Evolutionary conservation across 2,329 filamentous ascomycete species (phyloP).

Genomic region (Claviceps sp.): DNA sequence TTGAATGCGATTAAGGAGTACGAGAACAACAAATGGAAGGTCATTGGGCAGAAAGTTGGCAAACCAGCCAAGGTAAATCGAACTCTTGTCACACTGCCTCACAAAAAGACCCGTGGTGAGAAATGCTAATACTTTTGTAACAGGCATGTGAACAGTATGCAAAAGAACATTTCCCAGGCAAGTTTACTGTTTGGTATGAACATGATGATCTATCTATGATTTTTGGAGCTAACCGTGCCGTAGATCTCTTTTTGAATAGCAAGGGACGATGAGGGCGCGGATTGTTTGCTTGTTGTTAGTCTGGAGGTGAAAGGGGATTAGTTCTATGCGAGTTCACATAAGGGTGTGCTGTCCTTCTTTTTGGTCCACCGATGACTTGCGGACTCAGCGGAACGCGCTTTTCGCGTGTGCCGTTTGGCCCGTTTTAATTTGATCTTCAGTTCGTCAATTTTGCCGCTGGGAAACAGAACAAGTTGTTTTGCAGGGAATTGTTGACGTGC

Average conservation of each 20-base stretch:
- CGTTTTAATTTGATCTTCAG: background rate
- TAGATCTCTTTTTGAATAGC: slow-evolving; percentile 25
- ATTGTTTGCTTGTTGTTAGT: background rate
- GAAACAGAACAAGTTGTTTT: background rate
- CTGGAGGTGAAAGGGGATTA: background rate
- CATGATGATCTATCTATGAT: too few species aligned
- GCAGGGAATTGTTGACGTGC: background rate
- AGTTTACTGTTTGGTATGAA: slow-evolving; percentile 5
- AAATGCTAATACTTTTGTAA: slow-evolving; percentile 3
- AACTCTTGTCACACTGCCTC: too few species aligned
- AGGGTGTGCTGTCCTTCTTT: background rate
- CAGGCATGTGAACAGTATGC: slow-evolving; percentile 63
- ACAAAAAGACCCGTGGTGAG: background rate
- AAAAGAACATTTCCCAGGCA: slow-evolving; percentile 76
- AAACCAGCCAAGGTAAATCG: slow-evolving; percentile 72
- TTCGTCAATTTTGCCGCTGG: background rate
- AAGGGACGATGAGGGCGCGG: slow-evolving; percentile 21
- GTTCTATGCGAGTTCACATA: background rate
- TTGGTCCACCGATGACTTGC: background rate
- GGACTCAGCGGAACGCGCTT: background rate
- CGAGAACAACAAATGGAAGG: slow-evolving; percentile 97
- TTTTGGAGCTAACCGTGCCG: slow-evolving; percentile 13
- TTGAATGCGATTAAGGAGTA: slow-evolving; percentile 96
- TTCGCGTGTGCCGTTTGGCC: background rate
- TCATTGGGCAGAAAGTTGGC: slow-evolving; percentile 89